Percentiles rank a stretch among this genome's conserved stretches.
Evolutionary conservation across 2,329 filamentous ascomycete species (phyloP).

Genomic region (Aureobasidium sp.): DNA sequence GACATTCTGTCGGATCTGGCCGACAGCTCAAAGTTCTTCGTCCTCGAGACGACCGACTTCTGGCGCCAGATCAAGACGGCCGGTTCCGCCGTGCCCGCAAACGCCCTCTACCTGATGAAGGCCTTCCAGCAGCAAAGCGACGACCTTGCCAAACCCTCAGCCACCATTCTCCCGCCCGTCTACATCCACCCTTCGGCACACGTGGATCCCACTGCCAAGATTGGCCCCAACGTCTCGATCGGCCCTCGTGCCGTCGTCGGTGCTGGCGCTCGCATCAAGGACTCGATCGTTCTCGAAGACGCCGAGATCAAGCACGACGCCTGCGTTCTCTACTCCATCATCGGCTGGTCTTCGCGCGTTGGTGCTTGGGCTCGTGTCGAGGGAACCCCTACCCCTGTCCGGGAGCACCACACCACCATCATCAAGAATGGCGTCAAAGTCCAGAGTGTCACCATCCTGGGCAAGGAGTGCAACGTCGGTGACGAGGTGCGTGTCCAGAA

Average conservation of each 20-base stretch:
- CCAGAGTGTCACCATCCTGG: slow-evolving; percentile 93
- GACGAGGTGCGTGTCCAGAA: slow-evolving; percentile 96
- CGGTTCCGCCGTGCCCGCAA: slow-evolving; percentile 90
- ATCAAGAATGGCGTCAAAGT: slow-evolving; percentile 98
- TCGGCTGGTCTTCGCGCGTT: slow-evolving; percentile 92
- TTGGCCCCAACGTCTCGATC: slow-evolving; percentile 93
- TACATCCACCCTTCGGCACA: slow-evolving; percentile 89
- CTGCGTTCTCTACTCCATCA: slow-evolving; percentile 89
- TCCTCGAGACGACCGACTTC: slow-evolving; percentile 97
- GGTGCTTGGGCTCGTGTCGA: slow-evolving; percentile 98
- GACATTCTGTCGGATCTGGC: slow-evolving; percentile 93
- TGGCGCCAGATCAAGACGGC: slow-evolving; percentile 99
- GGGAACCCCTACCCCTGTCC: slow-evolving; percentile 79
- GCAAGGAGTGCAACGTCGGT: slow-evolving; percentile 88
- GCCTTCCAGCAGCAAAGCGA: slow-evolving; percentile 73
- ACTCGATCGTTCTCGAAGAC: slow-evolving; percentile 91
- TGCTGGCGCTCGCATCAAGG: slow-evolving; percentile 84
- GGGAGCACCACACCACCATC: slow-evolving; percentile 85
- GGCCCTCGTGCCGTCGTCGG: slow-evolving; percentile 81
- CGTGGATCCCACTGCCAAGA: slow-evolving; percentile 89
- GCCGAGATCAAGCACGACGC: slow-evolving; percentile 94
- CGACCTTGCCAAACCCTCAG: slow-evolving; percentile 74
- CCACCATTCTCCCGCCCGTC: slow-evolving; percentile 83
- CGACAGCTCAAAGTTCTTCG: slow-evolving; percentile 96
- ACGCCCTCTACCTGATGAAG: slow-evolving; percentile 92